Evolutionary conservation across 192 early-diverging fungal genomes (phyloP), one percentile per base, ranked within the genome.

Genomic region (Dissophora globulifera): DNA sequence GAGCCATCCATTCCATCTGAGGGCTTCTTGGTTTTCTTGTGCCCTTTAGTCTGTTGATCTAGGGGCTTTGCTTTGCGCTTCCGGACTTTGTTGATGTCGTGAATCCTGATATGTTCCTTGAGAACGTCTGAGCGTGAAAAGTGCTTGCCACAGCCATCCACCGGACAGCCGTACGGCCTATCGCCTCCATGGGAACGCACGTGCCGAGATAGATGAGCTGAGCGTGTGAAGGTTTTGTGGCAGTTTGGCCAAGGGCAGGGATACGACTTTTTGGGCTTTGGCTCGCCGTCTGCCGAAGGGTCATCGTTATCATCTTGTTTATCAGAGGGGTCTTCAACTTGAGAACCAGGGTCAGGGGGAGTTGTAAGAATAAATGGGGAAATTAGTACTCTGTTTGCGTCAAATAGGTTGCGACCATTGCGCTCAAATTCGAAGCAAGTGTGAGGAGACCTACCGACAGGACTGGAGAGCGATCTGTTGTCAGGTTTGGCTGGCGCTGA

Each of bases 81-180:
- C n/a, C 72, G 49, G 41, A 76, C 72, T 30, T 89, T 88, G 81
- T 94, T 92, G 55, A 90, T 92, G 0, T 92, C 93, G 58, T 94
- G 93, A 4, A 90, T 92, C 67, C 90, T 86, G 30, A 90, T 88
- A 23, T 94, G 92, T 3, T 91, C 83, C 69, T 89, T 91, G 20
- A 94, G 79, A 32, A 92, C 91, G 60, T 94, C 92, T 49, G 91
- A 82, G 0, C 92, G 87, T 12, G 91, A 91, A 81, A 94, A 94
- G 26, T 83, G 78, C 13, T 90, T 89, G 7, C 84, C 82, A 67
- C 92, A 94, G 29, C 86, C 76, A 13, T 83, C 81, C 4, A 67
- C 63, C 26, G 72, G 72, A 59, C 92, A 94, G 15, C 83, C 87
- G 61, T 88, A 90, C 10, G 92, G 92, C 61, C 88, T 85, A 46